phyloP scores from a whole-genome alignment of 768 basidiomycete species.

The Amanita pseudoporphyria region DNA sequence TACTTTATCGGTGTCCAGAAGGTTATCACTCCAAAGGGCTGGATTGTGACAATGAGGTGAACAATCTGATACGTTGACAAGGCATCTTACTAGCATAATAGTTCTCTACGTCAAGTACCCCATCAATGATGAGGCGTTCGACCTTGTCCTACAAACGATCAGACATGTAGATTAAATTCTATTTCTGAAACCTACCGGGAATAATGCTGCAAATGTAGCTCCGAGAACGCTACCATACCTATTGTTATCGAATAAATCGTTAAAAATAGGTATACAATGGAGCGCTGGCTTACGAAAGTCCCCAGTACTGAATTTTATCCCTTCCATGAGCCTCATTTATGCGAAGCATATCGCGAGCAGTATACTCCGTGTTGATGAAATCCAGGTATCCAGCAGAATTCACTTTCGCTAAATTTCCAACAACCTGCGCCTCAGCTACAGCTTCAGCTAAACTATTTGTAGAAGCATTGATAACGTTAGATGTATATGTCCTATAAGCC shows the following conservation, averaged over 20 bases:
- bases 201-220: constrained; percentile 15
- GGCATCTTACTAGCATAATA: constrained; percentile 25
- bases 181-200: constrained; percentile 11
- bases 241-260: not conserved
- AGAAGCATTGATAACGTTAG: too few species aligned
- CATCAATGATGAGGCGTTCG: constrained; percentile 29
- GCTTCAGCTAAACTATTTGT: too few species aligned
- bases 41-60: not conserved
- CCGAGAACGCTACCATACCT: constrained; percentile 16
- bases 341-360: constrained; percentile 28
- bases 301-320: constrained; percentile 25
- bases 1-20: constrained; percentile 27
- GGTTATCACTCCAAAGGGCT: constrained; percentile 27
- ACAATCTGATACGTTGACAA: not conserved
- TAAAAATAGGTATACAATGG: not conserved
- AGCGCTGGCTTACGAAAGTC: constrained; percentile 18
- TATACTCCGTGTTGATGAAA: constrained; percentile 28
- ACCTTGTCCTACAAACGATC: constrained; percentile 17
- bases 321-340: constrained; percentile 23
- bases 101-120: constrained; percentile 30
- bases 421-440: too few species aligned
- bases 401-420: too few species aligned
- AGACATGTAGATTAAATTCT: constrained; percentile 7
- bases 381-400: too few species aligned
- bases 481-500: too few species aligned